phyloP scores from a whole-genome alignment of 176 grass and related monocot genomes.

The Rhynchospora pubera region DNA sequence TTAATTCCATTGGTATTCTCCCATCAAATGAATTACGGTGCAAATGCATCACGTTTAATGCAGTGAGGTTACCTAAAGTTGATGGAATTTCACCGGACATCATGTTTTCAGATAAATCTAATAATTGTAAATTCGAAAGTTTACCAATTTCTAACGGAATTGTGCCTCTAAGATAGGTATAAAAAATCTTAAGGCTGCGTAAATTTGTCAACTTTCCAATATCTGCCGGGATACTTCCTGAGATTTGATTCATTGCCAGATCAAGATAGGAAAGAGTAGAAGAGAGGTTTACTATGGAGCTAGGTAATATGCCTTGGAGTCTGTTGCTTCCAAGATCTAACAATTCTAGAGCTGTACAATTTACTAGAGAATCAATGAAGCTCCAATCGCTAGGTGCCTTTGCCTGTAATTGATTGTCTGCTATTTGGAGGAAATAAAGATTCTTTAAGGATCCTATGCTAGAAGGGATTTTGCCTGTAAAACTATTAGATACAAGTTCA shows the following conservation, averaged over 20 bases:
- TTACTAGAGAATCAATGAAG: constrained; percentile 12
- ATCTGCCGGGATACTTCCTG: constrained; percentile 14
- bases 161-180: not conserved
- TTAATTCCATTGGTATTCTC: not conserved
- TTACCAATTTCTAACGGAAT: constrained; percentile 24
- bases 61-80: not conserved
- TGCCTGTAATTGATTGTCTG: not conserved
- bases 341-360: not conserved
- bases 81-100: constrained; percentile 24
- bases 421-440: not conserved
- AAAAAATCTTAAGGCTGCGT: not conserved
- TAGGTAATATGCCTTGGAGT: constrained; percentile 15
- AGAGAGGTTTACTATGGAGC: constrained; percentile 23
- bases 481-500: not conserved
- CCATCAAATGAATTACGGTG: not conserved
- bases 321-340: not conserved
- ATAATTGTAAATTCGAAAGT: not conserved
- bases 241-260: constrained; percentile 1
- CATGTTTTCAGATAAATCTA: constrained; percentile 19
- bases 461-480: constrained; percentile 13
- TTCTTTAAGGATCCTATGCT: constrained; percentile 16
- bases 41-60: not conserved
- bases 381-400: constrained; percentile 14
- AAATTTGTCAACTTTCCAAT: not conserved
- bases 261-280: not conserved